Conservation (phyloP, 352 stramenopile genomes). For the Pythium monospermum region DNA sequence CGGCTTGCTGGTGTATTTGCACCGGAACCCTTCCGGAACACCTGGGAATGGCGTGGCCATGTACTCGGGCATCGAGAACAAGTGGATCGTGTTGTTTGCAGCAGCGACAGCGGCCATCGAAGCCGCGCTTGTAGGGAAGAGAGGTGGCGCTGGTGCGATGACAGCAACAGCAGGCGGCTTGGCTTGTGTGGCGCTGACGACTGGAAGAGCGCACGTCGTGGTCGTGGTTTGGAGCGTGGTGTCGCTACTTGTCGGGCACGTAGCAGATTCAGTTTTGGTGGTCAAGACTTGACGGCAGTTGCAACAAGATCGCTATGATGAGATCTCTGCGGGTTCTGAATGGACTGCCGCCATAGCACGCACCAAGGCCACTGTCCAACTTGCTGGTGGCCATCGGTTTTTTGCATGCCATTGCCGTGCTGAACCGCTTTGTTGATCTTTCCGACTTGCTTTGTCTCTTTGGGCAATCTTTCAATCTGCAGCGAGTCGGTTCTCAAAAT, state of each 20-base stretch:
- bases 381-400: too few species aligned
- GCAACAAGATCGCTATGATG: too few species aligned
- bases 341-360: too few species aligned
- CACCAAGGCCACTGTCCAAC: too few species aligned
- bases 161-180: too few species aligned
- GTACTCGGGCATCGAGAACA: conserved; percentile 12
- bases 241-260: not conserved
- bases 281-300: too few species aligned
- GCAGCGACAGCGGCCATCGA: conserved; percentile 7
- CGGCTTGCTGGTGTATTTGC: conserved; percentile 43
- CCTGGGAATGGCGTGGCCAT: conserved; percentile 11
- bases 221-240: not conserved
- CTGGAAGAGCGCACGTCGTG: not conserved
- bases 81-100: conserved; percentile 10
- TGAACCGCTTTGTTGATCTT: too few species aligned
- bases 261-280: not conserved
- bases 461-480: too few species aligned
- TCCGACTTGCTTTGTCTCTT: too few species aligned
- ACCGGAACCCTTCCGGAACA: conserved; percentile 25
- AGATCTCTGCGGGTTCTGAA: too few species aligned
- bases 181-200: not conserved
- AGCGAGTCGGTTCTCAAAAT: too few species aligned
- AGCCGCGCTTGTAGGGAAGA: not conserved
- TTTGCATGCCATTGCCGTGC: too few species aligned
- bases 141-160: not conserved